Base-by-base conservation (phyloP, 768 basidiomycete genomes). In the Xanthoconium stramineum region DNA sequence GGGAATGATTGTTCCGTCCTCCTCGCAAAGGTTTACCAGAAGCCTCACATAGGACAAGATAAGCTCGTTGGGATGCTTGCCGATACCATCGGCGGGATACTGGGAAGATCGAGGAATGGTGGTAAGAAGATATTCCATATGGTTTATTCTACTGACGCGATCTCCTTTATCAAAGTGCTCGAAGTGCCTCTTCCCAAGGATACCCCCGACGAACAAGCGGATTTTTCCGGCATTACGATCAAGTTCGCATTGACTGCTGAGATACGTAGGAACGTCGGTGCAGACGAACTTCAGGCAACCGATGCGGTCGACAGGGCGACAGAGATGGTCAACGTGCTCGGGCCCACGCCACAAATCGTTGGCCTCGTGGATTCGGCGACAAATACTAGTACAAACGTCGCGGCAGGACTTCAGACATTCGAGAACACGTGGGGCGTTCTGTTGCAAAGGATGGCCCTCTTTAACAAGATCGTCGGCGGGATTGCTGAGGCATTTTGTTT, bases 401-500 rank as follows among this genome's bases (percentile, higher is more conserved):
- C 19, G 17, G 36, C 55, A 12, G 42, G 42, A 40, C 17, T 57
- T 19, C 64, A 51, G 45, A 50, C 57, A 11, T 62, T 65, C 33
- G 61, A 66, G 39, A 59, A 51, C 33, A 63, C 64, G 14, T 65
- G 61, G 63, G 39, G 36, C 1, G 35, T 55, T 17, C n/a, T 65
- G 6, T 36, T 65, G 24, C 38, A 56, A 9, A 63, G 55, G 32
- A 40, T 65, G 33, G 50, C 29, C n/a, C 29, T 50, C 37, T 59
- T 65, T 10, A 56, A 66, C n/a, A 35, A 48, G 40, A 38, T 55
- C 28, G 57, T 63, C 3, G 45, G 32, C 19, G 38, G 50, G 4
- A 47, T 65, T 30, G 61, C 61, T 24, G 47, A 59, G 63, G 64
- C 65, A 55, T 32, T 0, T 46, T 7, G 11, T 32, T 1, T 1